These are phyloP conservation scores for Colletotrichum costaricense DNA, from an alignment of 2,329 filamentous ascomycete genomes.

Conservation along the genomic window DNA sequence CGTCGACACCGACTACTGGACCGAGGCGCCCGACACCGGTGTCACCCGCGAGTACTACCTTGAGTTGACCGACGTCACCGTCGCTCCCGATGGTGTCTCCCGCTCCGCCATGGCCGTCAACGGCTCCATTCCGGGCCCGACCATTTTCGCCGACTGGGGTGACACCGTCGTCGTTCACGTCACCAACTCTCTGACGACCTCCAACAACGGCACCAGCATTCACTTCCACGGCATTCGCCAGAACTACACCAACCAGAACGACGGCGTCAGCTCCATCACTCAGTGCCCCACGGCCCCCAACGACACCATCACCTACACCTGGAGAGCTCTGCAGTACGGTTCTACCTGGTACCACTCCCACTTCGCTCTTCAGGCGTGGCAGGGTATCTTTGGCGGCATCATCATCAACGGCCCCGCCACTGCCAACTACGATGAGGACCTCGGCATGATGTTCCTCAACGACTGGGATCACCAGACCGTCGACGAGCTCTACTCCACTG, in stretches of 20 bases:
- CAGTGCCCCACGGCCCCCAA: constrained; percentile 65
- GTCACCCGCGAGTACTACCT: constrained; percentile 63
- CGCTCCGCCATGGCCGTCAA: constrained; percentile 61
- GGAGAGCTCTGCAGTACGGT: constrained; percentile 66
- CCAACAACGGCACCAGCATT: constrained; percentile 68
- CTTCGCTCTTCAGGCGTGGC: constrained; percentile 58
- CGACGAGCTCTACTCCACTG: constrained; percentile 47
- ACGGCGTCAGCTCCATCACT: constrained; percentile 64
- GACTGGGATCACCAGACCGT: constrained; percentile 67
- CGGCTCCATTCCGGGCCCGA: constrained; percentile 69
- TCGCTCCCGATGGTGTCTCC: constrained; percentile 58
- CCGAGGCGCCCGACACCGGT: constrained; percentile 56
- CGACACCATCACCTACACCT: constrained; percentile 65
- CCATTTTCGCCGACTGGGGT: constrained; percentile 64
- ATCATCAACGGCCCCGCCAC: constrained; percentile 70
- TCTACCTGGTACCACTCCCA: constrained; percentile 72
- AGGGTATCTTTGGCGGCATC: constrained; percentile 70
- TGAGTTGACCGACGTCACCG: constrained; percentile 51
- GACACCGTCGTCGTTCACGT: constrained; percentile 63
- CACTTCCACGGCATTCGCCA: constrained; percentile 74
- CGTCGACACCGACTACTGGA: constrained; percentile 59
- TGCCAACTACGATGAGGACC: constrained; percentile 71
- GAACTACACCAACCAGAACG: constrained; percentile 62
- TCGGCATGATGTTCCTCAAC: constrained; percentile 67
- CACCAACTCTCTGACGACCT: constrained; percentile 57